phyloP scores from a whole-genome alignment of 2,329 filamentous ascomycete species.

The Phyllosticta paracitricarpa region DNA sequence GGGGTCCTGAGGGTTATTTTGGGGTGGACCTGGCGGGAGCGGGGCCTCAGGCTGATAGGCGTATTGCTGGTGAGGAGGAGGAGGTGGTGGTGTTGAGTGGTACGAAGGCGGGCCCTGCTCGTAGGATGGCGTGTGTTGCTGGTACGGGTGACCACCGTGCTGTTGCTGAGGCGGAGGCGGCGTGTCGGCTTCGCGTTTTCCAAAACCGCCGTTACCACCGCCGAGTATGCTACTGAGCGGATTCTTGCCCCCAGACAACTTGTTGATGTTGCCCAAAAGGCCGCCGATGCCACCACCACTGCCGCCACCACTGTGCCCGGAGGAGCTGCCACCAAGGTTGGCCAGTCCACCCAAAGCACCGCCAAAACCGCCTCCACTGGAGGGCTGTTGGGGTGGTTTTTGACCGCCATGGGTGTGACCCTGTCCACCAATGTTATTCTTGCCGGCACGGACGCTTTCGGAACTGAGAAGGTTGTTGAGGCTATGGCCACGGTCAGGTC shows the following conservation, averaged over 20 bases:
- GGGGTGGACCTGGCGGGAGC: constrained; percentile 7
- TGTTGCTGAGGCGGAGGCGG: neutral
- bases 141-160: neutral
- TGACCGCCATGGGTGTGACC: neutral
- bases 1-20: constrained; percentile 3
- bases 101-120: neutral
- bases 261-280: constrained; percentile 4
- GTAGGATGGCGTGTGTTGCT: neutral
- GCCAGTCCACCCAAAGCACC: neutral
- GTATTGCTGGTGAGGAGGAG: neutral
- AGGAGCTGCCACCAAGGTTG: neutral
- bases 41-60: constrained; percentile 8
- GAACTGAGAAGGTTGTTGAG: constrained; percentile 71
- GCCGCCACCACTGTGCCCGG: neutral
- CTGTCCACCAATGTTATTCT: constrained; percentile 54
- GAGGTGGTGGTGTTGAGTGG: neutral
- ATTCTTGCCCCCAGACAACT: constrained; percentile 4
- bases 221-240: constrained; percentile 9
- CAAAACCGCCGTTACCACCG: neutral
- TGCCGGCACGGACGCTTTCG: constrained; percentile 70
- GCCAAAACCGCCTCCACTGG: neutral
- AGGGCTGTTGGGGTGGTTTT: neutral
- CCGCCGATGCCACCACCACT: constrained; percentile 4
- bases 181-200: constrained; percentile 7
- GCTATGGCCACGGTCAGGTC: constrained; percentile 53